Percentiles rank a stretch among this genome's conserved stretches.
phyloP scores from a whole-genome alignment of 2,329 filamentous ascomycete species.

The Metarhizium robertsii region DNA sequence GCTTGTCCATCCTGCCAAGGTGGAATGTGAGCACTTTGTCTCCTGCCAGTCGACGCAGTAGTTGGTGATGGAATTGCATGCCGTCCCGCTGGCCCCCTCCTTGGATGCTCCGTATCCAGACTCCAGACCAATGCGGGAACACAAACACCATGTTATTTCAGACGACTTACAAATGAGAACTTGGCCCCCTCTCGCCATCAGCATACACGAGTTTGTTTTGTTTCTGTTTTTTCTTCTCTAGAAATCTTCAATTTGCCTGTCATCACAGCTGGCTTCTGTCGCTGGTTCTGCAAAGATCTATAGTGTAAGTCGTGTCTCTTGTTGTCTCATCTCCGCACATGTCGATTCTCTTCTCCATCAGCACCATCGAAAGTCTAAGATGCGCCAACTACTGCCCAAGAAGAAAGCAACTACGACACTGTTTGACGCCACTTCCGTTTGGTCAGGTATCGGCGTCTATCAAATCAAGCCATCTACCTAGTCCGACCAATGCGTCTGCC shows the following conservation, averaged over 20 bases:
- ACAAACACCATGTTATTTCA: not conserved
- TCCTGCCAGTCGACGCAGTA: not conserved
- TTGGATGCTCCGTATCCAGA: not conserved
- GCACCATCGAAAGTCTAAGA: not conserved
- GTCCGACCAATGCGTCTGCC: slow-evolving; percentile 3
- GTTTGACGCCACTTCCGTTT: slow-evolving; percentile 29
- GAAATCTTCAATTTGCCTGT: not conserved
- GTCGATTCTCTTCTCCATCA: no score
- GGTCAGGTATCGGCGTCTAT: slow-evolving; percentile 2
- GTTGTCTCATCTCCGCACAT: not conserved
- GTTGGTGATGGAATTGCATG: not conserved
- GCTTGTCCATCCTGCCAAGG: not conserved
- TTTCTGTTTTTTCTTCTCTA: no score
- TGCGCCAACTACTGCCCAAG: not conserved
- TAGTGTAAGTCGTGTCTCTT: not conserved
- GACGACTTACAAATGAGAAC: not conserved
- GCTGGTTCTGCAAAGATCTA: not conserved
- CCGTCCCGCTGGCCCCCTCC: not conserved
- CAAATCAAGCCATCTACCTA: slow-evolving; percentile 2
- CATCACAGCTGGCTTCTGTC: not conserved
- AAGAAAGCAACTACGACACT: slow-evolving; percentile 14
- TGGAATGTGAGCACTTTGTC: not conserved
- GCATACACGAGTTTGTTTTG: not conserved
- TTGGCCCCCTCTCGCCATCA: not conserved
- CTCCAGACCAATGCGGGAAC: not conserved